A percentile compares a stretch with the other conserved stretches of the same genome.
Conservation (phyloP, 73 alveolate genomes). For the Durusdinium trenchii region DNA sequence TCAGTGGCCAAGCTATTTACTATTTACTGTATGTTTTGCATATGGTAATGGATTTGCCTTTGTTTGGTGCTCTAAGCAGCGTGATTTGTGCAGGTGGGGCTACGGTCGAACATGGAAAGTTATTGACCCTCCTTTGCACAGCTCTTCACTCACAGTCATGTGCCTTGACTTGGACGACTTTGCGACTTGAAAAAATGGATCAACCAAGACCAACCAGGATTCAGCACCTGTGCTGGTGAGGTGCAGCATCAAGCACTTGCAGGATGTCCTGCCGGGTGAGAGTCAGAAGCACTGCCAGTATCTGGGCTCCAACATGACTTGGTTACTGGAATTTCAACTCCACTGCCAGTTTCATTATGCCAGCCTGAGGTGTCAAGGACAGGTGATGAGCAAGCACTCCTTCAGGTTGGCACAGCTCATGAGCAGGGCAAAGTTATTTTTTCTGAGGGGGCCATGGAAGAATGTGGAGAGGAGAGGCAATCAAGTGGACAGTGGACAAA, state of each 20-base stretch:
- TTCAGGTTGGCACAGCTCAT: not conserved
- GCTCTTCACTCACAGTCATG: constrained; percentile 33
- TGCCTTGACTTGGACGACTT: not conserved
- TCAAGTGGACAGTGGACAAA: too few relatives aligned
- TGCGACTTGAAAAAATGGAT: not conserved
- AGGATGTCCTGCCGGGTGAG: constrained; percentile 71
- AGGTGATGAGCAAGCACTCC: constrained; percentile 36
- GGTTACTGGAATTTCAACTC: not conserved
- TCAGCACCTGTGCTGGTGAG: not conserved
- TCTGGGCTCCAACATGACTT: not conserved
- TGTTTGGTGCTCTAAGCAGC: too few relatives aligned
- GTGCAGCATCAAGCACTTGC: constrained; percentile 80
- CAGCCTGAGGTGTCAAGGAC: constrained; percentile 73
- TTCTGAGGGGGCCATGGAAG: too few relatives aligned
- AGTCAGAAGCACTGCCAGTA: constrained; percentile 72
- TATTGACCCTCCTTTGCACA: constrained; percentile 42
- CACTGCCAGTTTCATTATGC: not conserved
- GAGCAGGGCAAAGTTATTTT: too few relatives aligned
- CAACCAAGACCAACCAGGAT: not conserved
- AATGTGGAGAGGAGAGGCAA: too few relatives aligned
- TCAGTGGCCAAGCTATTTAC: too few relatives aligned
- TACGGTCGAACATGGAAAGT: constrained; percentile 82
- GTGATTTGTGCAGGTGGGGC: constrained; percentile 96
- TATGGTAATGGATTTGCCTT: too few relatives aligned
- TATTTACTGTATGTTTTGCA: too few relatives aligned